phyloP scores from a whole-genome alignment of 345 rosid species.

The Rhodamnia argentea region DNA sequence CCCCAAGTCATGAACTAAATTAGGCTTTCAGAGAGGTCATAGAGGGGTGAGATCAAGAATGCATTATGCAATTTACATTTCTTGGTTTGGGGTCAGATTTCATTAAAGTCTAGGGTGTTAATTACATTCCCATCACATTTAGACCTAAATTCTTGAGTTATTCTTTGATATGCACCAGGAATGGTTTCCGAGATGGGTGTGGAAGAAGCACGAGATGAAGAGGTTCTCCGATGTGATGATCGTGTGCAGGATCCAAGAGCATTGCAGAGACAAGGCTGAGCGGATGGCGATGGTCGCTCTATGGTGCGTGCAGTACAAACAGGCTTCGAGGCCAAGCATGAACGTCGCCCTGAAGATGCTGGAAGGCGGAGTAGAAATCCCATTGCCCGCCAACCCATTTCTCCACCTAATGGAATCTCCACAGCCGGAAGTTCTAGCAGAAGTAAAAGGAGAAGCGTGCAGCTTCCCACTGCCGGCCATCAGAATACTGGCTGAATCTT shows the following conservation, averaged over 20 bases:
- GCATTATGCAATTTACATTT: not conserved
- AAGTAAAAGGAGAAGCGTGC: not conserved
- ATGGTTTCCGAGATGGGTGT: conserved; percentile 3
- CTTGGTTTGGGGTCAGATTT: not conserved
- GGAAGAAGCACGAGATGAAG: not conserved
- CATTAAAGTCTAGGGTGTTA: not conserved
- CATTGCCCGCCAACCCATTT: not conserved
- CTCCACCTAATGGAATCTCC: not conserved
- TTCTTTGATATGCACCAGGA: not conserved
- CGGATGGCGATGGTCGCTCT: conserved; percentile 1
- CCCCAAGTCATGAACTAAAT: no score
- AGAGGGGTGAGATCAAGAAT: not conserved
- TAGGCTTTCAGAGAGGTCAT: not conserved
- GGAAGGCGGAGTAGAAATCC: conserved; percentile 4
- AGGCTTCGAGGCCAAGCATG: conserved; percentile 7
- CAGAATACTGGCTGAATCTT: not conserved
- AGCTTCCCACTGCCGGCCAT: not conserved
- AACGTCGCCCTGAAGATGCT: conserved; percentile 8
- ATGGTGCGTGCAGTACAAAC: conserved; percentile 3
- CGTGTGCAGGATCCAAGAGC: not conserved
- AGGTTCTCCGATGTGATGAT: not conserved
- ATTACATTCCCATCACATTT: not conserved
- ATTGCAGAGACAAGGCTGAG: not conserved
- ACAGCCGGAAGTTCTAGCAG: not conserved
- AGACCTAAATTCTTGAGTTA: not conserved